Conservation (phyloP, 495 filamentous ascomycete genomes). For the Trichoderma reesei region DNA sequence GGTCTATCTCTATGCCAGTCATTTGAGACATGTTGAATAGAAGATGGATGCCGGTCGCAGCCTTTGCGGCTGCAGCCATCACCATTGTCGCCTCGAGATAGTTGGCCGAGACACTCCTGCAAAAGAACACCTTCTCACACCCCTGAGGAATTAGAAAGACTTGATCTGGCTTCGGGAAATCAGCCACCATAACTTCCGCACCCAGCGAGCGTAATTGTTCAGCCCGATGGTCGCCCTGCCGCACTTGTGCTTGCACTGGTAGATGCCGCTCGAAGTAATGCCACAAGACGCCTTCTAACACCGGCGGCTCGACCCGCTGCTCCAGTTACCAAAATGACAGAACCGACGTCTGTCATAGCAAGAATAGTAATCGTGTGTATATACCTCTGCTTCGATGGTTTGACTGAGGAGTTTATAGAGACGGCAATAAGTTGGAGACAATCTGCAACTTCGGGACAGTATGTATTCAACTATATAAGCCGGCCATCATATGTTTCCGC, state of each 20-base stretch:
- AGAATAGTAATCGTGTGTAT: no score
- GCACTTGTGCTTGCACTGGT: slow-evolving; percentile 9
- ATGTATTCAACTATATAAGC: no score
- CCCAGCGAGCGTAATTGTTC: slow-evolving; percentile 7
- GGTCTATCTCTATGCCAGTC: slow-evolving; percentile 9
- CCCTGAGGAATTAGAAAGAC: slow-evolving; percentile 9
- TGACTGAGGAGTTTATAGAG: no score
- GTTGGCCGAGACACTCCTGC: slow-evolving; percentile 2
- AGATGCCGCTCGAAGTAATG: background rate
- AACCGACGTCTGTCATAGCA: background rate
- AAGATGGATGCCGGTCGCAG: slow-evolving; percentile 1
- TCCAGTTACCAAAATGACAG: slow-evolving; percentile 8
- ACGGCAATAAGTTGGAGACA: no score
- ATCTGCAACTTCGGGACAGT: no score
- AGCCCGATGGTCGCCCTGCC: slow-evolving; percentile 9
- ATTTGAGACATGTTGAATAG: slow-evolving; percentile 12
- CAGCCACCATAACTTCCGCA: slow-evolving; percentile 10
- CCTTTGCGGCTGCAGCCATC: slow-evolving; percentile 11
- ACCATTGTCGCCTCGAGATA: slow-evolving; percentile 10
- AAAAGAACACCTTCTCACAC: slow-evolving; percentile 2
- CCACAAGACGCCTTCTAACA: slow-evolving; percentile 6
- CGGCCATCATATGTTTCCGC: no score
- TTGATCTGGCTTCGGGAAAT: slow-evolving; percentile 10
- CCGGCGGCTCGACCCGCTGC: slow-evolving; percentile 10
- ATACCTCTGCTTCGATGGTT: no score